Evolutionary conservation across 371 early-diverging fungal genomes (phyloP).

Genomic region (Mortierella sp.): DNA sequence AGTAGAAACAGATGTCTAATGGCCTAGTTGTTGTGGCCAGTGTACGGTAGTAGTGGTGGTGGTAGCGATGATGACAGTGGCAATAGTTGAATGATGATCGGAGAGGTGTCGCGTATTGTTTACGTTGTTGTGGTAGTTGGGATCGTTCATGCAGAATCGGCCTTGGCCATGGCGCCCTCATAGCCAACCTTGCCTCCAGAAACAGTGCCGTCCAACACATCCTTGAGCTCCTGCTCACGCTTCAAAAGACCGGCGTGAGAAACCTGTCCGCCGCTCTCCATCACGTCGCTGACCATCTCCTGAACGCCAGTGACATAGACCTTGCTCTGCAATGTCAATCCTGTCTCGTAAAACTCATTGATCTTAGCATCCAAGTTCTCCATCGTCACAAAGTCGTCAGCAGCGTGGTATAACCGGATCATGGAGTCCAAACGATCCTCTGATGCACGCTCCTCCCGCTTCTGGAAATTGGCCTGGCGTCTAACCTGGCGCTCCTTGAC

Average conservation of each 20-base stretch:
- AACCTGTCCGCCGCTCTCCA: slow-evolving; percentile 53
- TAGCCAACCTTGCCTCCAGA: slow-evolving; percentile 52
- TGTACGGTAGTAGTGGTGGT: not conserved
- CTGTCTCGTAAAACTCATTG: slow-evolving; percentile 57
- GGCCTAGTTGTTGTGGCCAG: not conserved
- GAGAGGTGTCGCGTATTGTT: not conserved
- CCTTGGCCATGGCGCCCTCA: slow-evolving; percentile 41
- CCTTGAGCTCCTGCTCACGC: slow-evolving; percentile 57
- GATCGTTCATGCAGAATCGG: slow-evolving; percentile 29
- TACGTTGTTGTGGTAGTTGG: too few relatives aligned
- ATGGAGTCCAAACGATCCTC: slow-evolving; percentile 59
- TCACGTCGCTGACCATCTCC: slow-evolving; percentile 55
- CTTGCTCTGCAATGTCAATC: slow-evolving; percentile 46
- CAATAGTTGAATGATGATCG: not conserved
- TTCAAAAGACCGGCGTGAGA: slow-evolving; percentile 36
- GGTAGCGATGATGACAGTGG: not conserved
- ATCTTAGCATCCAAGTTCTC: slow-evolving; percentile 64
- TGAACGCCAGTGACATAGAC: slow-evolving; percentile 29
- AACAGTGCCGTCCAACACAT: slow-evolving; percentile 54
- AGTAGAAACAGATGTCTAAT: not conserved
- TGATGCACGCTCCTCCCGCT: slow-evolving; percentile 43
- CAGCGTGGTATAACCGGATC: slow-evolving; percentile 63
- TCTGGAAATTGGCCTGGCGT: slow-evolving; percentile 40
- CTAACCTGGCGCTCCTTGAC: slow-evolving; percentile 39
- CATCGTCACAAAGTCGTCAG: slow-evolving; percentile 63